A percentile compares a stretch with the other conserved stretches of the same genome.
phyloP scores from a whole-genome alignment of 768 basidiomycete genomes.

The Termitomyces sp. region DNA sequence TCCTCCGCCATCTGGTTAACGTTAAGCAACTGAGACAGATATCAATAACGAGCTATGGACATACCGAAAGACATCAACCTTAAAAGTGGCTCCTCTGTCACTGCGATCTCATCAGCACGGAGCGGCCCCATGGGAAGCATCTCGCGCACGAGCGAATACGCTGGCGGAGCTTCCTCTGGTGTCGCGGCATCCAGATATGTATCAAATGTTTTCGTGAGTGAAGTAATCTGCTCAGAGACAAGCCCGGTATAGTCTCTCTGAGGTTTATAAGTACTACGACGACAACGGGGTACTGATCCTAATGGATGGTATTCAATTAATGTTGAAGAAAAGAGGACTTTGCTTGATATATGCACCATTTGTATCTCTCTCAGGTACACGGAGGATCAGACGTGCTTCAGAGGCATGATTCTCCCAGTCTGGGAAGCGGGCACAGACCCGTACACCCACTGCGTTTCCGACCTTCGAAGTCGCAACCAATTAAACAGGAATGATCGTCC shows the following conservation, averaged over 20 bases:
- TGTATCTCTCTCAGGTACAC: constrained; percentile 20
- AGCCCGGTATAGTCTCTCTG: constrained; percentile 6
- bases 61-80: constrained; percentile 24
- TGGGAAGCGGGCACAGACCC: constrained; percentile 24
- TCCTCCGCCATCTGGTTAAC: constrained; percentile 25
- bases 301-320: background rate
- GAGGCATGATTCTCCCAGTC: constrained; percentile 25
- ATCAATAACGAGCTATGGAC: background rate
- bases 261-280: constrained; percentile 2
- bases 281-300: background rate
- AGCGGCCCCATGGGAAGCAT: constrained; percentile 18
- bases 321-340: background rate
- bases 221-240: constrained; percentile 8
- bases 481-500: background rate
- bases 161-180: constrained; percentile 12
- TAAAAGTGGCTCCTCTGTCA: constrained; percentile 16
- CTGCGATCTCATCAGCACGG: constrained; percentile 18
- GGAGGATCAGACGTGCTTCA: constrained; percentile 21
- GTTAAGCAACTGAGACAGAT: background rate
- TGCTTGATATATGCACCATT: background rate
- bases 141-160: constrained; percentile 19
- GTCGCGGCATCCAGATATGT: constrained; percentile 17
- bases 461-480: constrained; percentile 10
- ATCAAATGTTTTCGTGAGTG: constrained; percentile 15
- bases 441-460: constrained; percentile 25